These are phyloP conservation scores for Trichoderma cornu-damae DNA, from an alignment of 2,329 filamentous ascomycete genomes.

Conservation along the genomic window DNA sequence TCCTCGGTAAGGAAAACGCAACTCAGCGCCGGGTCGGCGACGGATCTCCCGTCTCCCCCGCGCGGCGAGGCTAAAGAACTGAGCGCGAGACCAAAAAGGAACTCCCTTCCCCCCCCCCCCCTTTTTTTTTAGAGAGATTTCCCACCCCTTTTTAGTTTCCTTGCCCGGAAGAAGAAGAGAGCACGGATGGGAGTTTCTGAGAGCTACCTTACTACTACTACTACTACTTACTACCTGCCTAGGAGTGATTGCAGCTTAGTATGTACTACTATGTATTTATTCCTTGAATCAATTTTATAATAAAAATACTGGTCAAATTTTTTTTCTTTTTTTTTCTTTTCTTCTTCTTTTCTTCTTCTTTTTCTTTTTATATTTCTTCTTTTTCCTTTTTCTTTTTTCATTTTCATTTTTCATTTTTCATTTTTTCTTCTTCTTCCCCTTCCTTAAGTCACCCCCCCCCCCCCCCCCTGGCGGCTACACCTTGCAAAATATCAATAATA, in stretches of 20 bases:
- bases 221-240: no score
- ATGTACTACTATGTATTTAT: no score
- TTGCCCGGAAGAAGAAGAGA: not conserved
- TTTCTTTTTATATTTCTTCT: not conserved
- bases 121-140: not conserved
- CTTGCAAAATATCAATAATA: slow-evolving; percentile 8
- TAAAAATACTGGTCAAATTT: not conserved
- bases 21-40: slow-evolving; percentile 6
- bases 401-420: not conserved
- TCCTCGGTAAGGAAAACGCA: not conserved
- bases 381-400: no score
- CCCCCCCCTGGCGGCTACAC: not conserved
- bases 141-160: not conserved
- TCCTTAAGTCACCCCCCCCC: no score
- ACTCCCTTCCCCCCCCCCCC: no score
- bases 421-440: no score
- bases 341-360: no score
- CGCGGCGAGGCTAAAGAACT: slow-evolving; percentile 1
- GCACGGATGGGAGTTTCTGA: no score
- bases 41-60: slow-evolving; percentile 14
- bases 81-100: not conserved
- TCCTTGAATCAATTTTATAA: not conserved
- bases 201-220: no score
- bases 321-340: not conserved
- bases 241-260: not conserved